Base-by-base conservation (phyloP, 2,329 filamentous ascomycete genomes). In the Penicillium griseofulvum region DNA sequence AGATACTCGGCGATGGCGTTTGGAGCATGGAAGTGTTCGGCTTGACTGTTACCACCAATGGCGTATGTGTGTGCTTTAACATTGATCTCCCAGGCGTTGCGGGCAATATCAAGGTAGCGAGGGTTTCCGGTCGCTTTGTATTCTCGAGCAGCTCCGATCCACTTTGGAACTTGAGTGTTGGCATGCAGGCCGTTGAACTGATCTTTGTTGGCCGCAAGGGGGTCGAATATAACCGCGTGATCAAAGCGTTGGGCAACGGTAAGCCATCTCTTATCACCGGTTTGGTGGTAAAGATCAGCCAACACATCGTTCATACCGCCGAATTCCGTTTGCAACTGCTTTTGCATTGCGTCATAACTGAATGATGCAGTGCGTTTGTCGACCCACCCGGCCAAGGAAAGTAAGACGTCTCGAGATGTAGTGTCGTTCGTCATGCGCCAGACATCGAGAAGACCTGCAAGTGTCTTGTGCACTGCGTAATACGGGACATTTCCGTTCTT, bases 111-210 rank as follows among this genome's bases (percentile, higher is more conserved):
- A 8, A 71, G 70, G 58, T 82, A 83, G 5, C 71, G 68, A 14
- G 69, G 56, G 8, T 70, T 71, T 2, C 79, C 79, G 0, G 79
- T 80, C 2, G 77, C 76, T 55, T 79, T 78, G 65, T 77, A 83
- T 64, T 81, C 76, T 2, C 73, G 72, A 0, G 73, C 69, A 0
- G 78, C 78, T 9, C 80, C 80, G 14, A 83, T 80, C 78, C 79
- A 82, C 56, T 83, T 82, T 3, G 80, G 80, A 1, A 82, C 73
- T 45, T 83, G 76, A 0, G 80, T 83, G 59, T 83, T 83, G 41
- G 80, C 80, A 53, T 83, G 81, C 3, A 79, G 65, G 0, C 80
- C 80, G 43, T 74, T 70, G 22, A 83, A 71, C 1, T 68, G 59
- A 55, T 83, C 81, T n/a, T 71, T 61, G 38, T 78, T 74, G 10